Conservation (phyloP, 257 asterid species). For the Nicotiana paniculata region DNA sequence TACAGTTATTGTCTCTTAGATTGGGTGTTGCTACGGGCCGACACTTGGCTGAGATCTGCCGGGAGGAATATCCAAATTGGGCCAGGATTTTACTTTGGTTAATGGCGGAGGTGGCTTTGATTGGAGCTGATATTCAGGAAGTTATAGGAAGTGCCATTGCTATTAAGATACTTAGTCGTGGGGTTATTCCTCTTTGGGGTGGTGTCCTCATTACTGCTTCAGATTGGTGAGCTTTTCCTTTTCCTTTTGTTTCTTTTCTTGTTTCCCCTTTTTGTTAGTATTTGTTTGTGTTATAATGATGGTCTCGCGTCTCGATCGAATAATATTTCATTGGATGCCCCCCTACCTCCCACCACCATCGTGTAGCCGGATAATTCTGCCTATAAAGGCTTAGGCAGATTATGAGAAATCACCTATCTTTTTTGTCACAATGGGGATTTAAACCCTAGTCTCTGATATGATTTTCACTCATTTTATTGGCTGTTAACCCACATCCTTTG, state of each 20-base stretch:
- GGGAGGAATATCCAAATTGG: slow-evolving; percentile 68
- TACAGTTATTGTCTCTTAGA: slow-evolving; percentile 52
- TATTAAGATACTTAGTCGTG: slow-evolving; percentile 47
- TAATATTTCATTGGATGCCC: not conserved
- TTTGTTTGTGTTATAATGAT: not conserved
- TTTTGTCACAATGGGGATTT: not conserved
- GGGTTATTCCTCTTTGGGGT: slow-evolving; percentile 66
- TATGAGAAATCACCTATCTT: not conserved
- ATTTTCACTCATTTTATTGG: not conserved
- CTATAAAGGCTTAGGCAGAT: not conserved
- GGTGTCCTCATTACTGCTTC: slow-evolving; percentile 67
- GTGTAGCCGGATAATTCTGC: not conserved
- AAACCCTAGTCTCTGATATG: not conserved
- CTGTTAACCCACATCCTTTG: not conserved
- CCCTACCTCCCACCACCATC: not conserved
- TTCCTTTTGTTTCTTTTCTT: not conserved
- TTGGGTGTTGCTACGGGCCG: slow-evolving; percentile 71
- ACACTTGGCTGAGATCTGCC: slow-evolving; percentile 61
- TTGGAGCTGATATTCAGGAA: slow-evolving; percentile 76
- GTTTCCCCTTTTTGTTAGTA: not conserved
- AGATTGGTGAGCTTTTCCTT: slow-evolving; percentile 44
- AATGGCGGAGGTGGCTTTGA: slow-evolving; percentile 66
- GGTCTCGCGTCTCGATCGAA: not conserved
- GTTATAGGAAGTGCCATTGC: slow-evolving; percentile 82
- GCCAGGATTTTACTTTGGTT: slow-evolving; percentile 59